Evolutionary conservation across 1,139 yeast species (phyloP).

Genomic region (Diutina rugosa): DNA sequence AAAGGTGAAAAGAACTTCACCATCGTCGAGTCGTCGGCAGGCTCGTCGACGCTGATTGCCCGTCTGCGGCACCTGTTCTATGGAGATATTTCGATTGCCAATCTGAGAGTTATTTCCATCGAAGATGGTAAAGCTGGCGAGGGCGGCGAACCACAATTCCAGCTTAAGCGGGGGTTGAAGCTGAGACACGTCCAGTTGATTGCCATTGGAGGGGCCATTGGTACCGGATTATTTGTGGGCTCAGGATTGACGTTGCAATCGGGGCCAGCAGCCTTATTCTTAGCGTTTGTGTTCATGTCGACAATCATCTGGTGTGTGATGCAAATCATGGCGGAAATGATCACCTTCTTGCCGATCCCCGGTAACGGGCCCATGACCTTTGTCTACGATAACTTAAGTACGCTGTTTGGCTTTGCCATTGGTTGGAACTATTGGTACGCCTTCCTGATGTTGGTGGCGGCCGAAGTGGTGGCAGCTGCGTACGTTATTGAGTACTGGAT

Average conservation of each 20-base stretch:
- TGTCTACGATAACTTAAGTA: constrained; percentile 47
- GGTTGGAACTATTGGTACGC: constrained; percentile 28
- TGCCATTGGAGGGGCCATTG: constrained; percentile 3
- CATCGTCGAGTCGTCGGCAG: not conserved
- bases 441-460: constrained; percentile 31
- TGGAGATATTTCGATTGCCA: not conserved
- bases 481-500: constrained; percentile 48
- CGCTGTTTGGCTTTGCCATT: constrained; percentile 43
- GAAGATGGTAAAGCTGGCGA: not conserved
- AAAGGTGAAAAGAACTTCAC: not conserved
- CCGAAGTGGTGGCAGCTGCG: constrained; percentile 31
- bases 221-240: constrained; percentile 6
- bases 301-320: constrained; percentile 34
- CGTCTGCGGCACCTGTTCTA: not conserved
- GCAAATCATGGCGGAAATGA: constrained; percentile 48
- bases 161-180: constrained; percentile 5
- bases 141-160: not conserved
- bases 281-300: constrained; percentile 22
- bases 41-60: not conserved
- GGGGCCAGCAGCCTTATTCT: constrained; percentile 25
- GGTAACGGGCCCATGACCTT: constrained; percentile 39
- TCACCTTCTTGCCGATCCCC: constrained; percentile 47
- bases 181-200: constrained; percentile 2
- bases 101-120: not conserved
- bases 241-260: constrained; percentile 15